phyloP scores from a whole-genome alignment of 208 protist genomes.

The Angomonas desouzai region DNA sequence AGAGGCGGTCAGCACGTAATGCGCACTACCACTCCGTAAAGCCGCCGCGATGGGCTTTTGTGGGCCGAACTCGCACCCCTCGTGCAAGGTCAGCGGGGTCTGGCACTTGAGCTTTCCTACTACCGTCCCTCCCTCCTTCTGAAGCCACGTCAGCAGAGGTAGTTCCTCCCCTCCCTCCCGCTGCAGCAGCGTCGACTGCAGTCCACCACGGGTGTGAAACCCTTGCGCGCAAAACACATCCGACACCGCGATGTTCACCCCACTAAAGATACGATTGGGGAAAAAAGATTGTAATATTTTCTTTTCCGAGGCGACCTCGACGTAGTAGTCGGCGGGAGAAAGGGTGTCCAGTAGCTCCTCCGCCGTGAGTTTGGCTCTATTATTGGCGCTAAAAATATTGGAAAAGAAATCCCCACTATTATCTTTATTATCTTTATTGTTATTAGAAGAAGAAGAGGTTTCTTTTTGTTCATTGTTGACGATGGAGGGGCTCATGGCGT shows the following conservation, averaged over 20 bases:
- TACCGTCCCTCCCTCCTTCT: slow-evolving; percentile 65
- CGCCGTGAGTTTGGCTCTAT: neutral
- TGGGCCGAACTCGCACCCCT: slow-evolving; percentile 52
- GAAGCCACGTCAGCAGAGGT: slow-evolving; percentile 79
- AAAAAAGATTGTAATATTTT: slow-evolving; percentile 52
- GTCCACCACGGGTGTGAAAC: slow-evolving; percentile 62
- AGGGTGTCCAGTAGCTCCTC: neutral
- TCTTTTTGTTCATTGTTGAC: no score
- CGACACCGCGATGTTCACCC: slow-evolving; percentile 72
- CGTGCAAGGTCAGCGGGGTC: slow-evolving; percentile 62
- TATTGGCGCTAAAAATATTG: neutral
- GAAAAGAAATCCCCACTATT: neutral
- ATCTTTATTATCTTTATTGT: neutral
- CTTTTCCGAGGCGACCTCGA: slow-evolving; percentile 48
- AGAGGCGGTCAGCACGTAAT: slow-evolving; percentile 76
- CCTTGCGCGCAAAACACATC: slow-evolving; percentile 69
- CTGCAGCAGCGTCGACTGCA: slow-evolving; percentile 53
- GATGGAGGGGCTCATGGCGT: no score
- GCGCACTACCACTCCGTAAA: slow-evolving; percentile 47
- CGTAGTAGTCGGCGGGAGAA: slow-evolving; percentile 6
- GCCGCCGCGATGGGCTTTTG: slow-evolving; percentile 50
- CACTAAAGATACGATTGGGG: slow-evolving; percentile 58
- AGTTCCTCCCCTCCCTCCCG: slow-evolving; percentile 55
- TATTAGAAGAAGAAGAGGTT: neutral
- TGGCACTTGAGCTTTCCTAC: slow-evolving; percentile 70